These are phyloP conservation scores for Blakeslea trispora DNA, from an alignment of 371 early-diverging fungal species.

Conservation along the genomic window DNA sequence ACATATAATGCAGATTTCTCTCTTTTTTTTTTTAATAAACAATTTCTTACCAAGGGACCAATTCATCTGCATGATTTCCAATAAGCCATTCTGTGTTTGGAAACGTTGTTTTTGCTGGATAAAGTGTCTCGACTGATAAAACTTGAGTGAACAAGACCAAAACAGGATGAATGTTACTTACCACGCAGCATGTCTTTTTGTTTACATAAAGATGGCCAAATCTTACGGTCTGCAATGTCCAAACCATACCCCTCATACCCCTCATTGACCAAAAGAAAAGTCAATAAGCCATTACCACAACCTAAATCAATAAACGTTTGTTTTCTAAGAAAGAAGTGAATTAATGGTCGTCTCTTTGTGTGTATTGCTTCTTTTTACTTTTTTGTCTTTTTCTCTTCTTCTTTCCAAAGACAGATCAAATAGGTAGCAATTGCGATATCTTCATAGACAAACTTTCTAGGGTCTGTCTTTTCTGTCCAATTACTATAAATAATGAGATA, in stretches of 20 bases:
- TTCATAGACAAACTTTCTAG: constrained; percentile 83
- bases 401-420: constrained; percentile 74
- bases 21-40: constrained; percentile 9
- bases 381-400: constrained; percentile 37
- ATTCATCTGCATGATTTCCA: constrained; percentile 91
- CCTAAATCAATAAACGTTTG: constrained; percentile 86
- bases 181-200: constrained; percentile 38
- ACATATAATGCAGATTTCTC: too few species aligned
- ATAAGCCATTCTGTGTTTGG: constrained; percentile 78
- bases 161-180: constrained; percentile 7
- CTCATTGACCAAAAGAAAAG: constrained; percentile 75
- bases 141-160: neutral
- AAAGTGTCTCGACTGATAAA: constrained; percentile 57
- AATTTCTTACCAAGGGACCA: constrained; percentile 89
- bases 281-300: constrained; percentile 91
- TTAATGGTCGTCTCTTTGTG: neutral
- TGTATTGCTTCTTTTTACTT: constrained; percentile 10
- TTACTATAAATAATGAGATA: too few species aligned
- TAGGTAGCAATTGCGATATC: constrained; percentile 86
- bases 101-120: constrained; percentile 54
- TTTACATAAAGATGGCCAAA: constrained; percentile 62
- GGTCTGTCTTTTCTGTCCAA: constrained; percentile 85
- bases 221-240: constrained; percentile 76
- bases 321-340: constrained; percentile 30
- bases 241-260: constrained; percentile 81